phyloP scores from a whole-genome alignment of 176 grass and related monocot genomes.

The Carex myosuroides region DNA sequence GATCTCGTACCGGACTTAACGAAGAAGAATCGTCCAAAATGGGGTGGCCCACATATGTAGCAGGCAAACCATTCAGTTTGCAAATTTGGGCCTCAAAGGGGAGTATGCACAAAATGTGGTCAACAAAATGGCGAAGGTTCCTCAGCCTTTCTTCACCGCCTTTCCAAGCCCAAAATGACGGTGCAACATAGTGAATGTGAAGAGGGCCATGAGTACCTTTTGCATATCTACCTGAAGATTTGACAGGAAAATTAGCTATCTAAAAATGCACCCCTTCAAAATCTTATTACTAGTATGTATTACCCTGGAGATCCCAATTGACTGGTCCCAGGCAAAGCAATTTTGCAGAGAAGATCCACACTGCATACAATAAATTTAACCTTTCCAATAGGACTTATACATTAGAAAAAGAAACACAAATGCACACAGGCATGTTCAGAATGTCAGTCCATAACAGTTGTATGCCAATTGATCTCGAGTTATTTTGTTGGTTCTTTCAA shows the following conservation, averaged over 20 bases:
- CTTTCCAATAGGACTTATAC: neutral
- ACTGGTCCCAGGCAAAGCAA: neutral
- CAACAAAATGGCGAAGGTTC: conserved; percentile 49
- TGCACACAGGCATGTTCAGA: neutral
- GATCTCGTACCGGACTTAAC: conserved; percentile 46
- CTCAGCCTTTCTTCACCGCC: conserved; percentile 73
- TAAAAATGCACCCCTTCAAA: neutral
- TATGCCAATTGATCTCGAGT: neutral
- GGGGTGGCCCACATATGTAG: conserved; percentile 94
- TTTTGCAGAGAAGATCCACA: neutral
- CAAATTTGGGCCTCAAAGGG: conserved; percentile 95
- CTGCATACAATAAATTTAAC: neutral
- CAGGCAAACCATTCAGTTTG: conserved; percentile 57
- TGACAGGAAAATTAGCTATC: conserved; percentile 14
- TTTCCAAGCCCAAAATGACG: conserved; percentile 99
- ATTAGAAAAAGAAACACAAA: neutral
- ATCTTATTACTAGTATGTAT: neutral
- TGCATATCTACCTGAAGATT: conserved; percentile 46
- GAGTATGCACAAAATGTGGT: conserved; percentile 89
- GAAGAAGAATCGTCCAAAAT: conserved; percentile 61
- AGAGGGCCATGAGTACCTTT: conserved; percentile 29
- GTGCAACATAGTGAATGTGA: conserved; percentile 89
- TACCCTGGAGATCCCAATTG: neutral
- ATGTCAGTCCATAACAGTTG: neutral
- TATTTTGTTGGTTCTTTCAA: neutral